Percentiles rank a stretch among this genome's conserved stretches.
Conservation (phyloP, 305 asterid genomes). For the Plantago lanceolata region DNA sequence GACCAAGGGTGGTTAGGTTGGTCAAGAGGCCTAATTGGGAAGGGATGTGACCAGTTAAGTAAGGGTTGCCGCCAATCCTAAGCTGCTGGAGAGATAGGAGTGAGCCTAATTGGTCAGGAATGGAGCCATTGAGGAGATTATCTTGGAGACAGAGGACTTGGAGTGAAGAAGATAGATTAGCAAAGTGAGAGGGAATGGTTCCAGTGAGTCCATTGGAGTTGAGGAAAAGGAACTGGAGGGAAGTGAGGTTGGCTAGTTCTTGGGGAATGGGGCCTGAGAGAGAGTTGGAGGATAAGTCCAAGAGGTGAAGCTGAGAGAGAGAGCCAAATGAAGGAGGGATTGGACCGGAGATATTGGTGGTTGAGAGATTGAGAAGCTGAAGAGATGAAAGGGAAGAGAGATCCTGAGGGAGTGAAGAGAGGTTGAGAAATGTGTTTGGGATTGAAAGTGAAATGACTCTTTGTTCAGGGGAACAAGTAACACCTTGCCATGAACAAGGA, state of each 20-base stretch:
- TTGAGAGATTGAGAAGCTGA: conserved; percentile 78
- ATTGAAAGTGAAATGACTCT: conserved; percentile 77
- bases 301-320: conserved; percentile 53
- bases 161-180: conserved; percentile 58
- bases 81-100: conserved; percentile 66
- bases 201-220: conserved; percentile 65
- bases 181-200: conserved; percentile 55
- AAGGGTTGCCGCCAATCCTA: conserved; percentile 77
- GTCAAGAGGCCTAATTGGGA: conserved; percentile 53
- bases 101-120: conserved; percentile 61
- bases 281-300: conserved; percentile 70
- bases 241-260: conserved; percentile 48
- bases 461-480: conserved; percentile 76
- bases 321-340: conserved; percentile 65
- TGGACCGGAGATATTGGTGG: conserved; percentile 74
- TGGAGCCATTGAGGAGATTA: conserved; percentile 66
- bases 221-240: conserved; percentile 69
- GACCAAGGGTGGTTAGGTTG: conserved; percentile 74
- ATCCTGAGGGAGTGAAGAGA: conserved; percentile 50
- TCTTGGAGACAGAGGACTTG: conserved; percentile 79
- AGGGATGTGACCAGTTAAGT: conserved; percentile 66
- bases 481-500: conserved; percentile 91
- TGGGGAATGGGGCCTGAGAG: conserved; percentile 60
- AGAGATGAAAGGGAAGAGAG: conserved; percentile 72
- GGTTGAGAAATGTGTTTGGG: conserved; percentile 74